These are phyloP conservation scores for Sphagnum fallax DNA, from an alignment of 228 moss, liverwort and hornwort genomes.

Conservation along the genomic window DNA sequence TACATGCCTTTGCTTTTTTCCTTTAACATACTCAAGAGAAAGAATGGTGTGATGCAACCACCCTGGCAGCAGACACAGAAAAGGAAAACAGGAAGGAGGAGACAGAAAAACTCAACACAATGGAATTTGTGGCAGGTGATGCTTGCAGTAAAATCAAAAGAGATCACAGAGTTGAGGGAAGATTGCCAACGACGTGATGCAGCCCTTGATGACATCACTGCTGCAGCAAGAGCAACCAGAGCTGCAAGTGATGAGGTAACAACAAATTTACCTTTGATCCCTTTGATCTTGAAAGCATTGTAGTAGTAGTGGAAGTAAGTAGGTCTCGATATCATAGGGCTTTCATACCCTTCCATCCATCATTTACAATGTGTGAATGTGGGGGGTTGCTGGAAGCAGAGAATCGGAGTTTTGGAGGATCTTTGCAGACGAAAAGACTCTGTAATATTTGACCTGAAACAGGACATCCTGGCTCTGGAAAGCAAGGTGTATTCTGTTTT, in stretches of 20 bases:
- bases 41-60: too few species aligned
- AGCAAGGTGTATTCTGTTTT: conserved; percentile 42
- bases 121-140: conserved; percentile 37
- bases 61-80: too few species aligned
- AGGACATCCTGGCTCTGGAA: conserved; percentile 85
- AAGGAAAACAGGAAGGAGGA: neutral
- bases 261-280: too few species aligned
- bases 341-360: too few species aligned
- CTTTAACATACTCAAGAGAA: too few species aligned
- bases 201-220: conserved; percentile 64
- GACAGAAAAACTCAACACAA: neutral
- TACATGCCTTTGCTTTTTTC: too few species aligned
- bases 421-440: conserved; percentile 83
- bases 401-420: conserved; percentile 84
- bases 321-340: too few species aligned
- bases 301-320: too few species aligned
- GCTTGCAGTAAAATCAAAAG: conserved; percentile 69
- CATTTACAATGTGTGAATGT: too few species aligned
- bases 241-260: conserved; percentile 80
- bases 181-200: conserved; percentile 64
- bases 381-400: conserved; percentile 37
- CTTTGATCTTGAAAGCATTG: too few species aligned
- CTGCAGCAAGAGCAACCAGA: conserved; percentile 78
- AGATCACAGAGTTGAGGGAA: conserved; percentile 68
- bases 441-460: conserved; percentile 71